phyloP scores from a whole-genome alignment of 2,329 filamentous ascomycete genomes.

The Mycosphaerella sp. region DNA sequence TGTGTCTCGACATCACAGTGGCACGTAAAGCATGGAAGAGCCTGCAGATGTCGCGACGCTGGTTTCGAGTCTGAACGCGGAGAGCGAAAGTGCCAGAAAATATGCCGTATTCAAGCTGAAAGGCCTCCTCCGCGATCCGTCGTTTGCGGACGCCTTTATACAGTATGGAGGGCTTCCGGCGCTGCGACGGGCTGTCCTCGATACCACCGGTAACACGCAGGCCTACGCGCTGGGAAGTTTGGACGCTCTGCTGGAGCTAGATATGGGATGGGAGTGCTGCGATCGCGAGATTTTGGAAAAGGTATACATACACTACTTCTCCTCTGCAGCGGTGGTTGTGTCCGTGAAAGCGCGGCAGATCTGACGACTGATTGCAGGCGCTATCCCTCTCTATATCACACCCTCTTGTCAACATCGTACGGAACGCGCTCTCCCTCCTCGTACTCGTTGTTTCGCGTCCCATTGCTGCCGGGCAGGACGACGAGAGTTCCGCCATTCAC shows the following conservation, averaged over 20 bases:
- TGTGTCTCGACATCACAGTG: slow-evolving; percentile 34
- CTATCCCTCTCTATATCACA: slow-evolving; percentile 93
- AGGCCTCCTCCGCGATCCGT: slow-evolving; percentile 87
- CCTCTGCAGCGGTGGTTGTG: too few species aligned
- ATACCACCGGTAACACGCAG: slow-evolving; percentile 83
- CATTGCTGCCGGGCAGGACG: slow-evolving; percentile 40
- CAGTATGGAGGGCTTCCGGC: slow-evolving; percentile 77
- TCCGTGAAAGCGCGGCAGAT: background rate
- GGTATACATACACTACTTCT: slow-evolving; percentile 38
- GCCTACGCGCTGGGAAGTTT: slow-evolving; percentile 91
- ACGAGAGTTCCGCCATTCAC: slow-evolving; percentile 60
- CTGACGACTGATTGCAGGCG: slow-evolving; percentile 45
- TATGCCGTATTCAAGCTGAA: slow-evolving; percentile 99
- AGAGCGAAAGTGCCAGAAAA: slow-evolving; percentile 86
- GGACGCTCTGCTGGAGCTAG: slow-evolving; percentile 80
- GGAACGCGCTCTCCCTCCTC: slow-evolving; percentile 93
- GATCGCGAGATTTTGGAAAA: slow-evolving; percentile 64
- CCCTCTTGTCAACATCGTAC: slow-evolving; percentile 92
- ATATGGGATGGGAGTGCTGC: slow-evolving; percentile 95
- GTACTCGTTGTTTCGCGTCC: slow-evolving; percentile 89
- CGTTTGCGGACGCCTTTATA: slow-evolving; percentile 95
- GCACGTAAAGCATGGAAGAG: slow-evolving; percentile 28
- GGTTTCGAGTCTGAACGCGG: slow-evolving; percentile 53
- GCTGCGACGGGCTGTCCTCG: slow-evolving; percentile 75
- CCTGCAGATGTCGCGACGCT: slow-evolving; percentile 32